phyloP scores from a whole-genome alignment of 2,329 filamentous ascomycete genomes.

The Colletotrichum magnum region DNA sequence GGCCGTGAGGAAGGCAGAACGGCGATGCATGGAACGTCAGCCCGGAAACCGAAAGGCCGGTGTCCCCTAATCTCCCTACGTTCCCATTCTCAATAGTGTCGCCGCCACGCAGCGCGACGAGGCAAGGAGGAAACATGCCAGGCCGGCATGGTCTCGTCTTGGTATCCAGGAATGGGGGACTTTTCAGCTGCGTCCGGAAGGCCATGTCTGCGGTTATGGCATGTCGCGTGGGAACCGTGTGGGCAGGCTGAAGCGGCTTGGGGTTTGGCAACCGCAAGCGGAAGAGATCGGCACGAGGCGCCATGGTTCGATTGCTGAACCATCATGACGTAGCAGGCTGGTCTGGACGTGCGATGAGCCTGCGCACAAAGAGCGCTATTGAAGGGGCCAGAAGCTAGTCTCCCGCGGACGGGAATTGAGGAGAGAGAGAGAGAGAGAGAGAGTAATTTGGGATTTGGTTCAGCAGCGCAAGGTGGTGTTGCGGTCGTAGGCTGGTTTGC shows the following conservation, averaged over 20 bases:
- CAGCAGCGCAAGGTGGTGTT: slow-evolving; percentile 21
- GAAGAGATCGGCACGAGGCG: slow-evolving; percentile 29
- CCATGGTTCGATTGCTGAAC: slow-evolving; percentile 37
- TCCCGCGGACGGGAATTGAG: slow-evolving; percentile 13
- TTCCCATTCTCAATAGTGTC: slow-evolving; percentile 23
- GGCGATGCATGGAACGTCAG: slow-evolving; percentile 35
- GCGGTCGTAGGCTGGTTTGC: slow-evolving; percentile 3
- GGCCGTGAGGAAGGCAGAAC: slow-evolving; percentile 27
- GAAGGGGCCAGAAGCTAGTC: slow-evolving; percentile 22
- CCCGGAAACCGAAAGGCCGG: slow-evolving; percentile 16
- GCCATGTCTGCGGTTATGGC: slow-evolving; percentile 4
- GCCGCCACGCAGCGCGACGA: slow-evolving; percentile 14
- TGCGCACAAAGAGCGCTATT: slow-evolving; percentile 25
- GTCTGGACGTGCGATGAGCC: slow-evolving; percentile 19
- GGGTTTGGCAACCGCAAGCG: slow-evolving; percentile 22
- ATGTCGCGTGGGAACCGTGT: slow-evolving; percentile 39
- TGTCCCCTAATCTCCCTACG: slow-evolving; percentile 25
- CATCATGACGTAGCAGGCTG: slow-evolving; percentile 37
- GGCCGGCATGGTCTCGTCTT: slow-evolving; percentile 9
- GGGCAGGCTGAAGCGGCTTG: slow-evolving; percentile 29
- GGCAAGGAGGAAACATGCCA: slow-evolving; percentile 26
- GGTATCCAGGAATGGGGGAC: not conserved
- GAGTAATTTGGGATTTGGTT: slow-evolving; percentile 23
- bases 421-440: not conserved
- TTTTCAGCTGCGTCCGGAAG: slow-evolving; percentile 22